Base-by-base conservation (phyloP, 2,329 filamentous ascomycete species). In the Thermothelomyces thermophilus region DNA sequence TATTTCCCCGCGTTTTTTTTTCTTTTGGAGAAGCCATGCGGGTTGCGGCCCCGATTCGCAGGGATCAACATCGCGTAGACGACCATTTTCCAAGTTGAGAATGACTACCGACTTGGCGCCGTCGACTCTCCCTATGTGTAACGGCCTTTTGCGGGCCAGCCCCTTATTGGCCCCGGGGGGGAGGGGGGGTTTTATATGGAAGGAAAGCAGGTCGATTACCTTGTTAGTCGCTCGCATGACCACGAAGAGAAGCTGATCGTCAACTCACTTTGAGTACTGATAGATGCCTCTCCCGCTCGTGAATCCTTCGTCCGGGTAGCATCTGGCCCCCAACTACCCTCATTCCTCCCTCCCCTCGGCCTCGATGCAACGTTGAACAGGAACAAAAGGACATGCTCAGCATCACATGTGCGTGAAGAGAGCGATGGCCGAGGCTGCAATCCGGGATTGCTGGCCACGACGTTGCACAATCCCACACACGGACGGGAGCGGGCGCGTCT, bases 1-100 rank as follows among this genome's bases (percentile, higher is more conserved):
- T 20, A 24, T 33, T 43, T 34, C 51, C 47, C 51, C 51, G 47
- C 51, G 44, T 44, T 50, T 47, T n/a, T n/a, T n/a, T n/a, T n/a
- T n/a, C n/a, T n/a, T n/a, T 31, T 31, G 10, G 22, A 16, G 22
- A 22, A 14, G 14, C n/a, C 28, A 10, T 5, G 30, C 16, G 11
- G 28, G n/a, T 33, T 35, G 40, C 16, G 17, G 10, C 16, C 1
- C 26, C 34, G 47, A 48, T 53, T 50, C 28, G 51, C 43, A 47
- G 51, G 51, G 47, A 50, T 43, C 50, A 44, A 47, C 47, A 53
- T 53, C 30, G 43, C 19, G 17, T n/a, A n/a, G 33, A 19, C 31
- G 30, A 24, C 19, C 43, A 46, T 48, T 44, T 51, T 48, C 24
- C 46, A 17, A 43, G 40, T 50, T 47, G 43, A 45, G 51, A 35